Evolutionary conservation across 2,329 filamentous ascomycete genomes (phyloP), one percentile per base, ranked within the genome.

Genomic region (Aspergillus novofumigatus): DNA sequence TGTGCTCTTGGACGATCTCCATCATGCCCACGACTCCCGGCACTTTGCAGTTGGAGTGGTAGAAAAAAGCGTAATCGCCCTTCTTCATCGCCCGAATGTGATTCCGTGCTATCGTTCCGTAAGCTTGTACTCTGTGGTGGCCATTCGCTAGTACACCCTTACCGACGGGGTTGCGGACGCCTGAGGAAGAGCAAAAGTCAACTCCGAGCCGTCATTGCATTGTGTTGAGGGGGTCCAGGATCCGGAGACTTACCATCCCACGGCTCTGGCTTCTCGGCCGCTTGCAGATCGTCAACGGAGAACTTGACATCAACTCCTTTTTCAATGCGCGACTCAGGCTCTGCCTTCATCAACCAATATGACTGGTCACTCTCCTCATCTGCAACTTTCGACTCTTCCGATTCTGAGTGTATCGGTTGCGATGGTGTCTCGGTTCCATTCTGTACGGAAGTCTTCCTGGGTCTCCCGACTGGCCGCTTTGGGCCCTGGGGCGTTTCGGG

Each of bases 1-100:
- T 87, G 63, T 91, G 89, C 70, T 96, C 92, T 62, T 85, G 82
- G 17, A 95, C 92, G 61, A 99, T 89, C 67, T 94, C 89, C 89
- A 96, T 92, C 20, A 88, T 84, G 1, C 92, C 92, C 1, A 88
- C 91, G 50, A 97, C 91, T 2, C 90, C 93, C 0, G 92, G 92
- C 25, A 88, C 84, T 71, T 95, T 96, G 76, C 90, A 94, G 67
- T 94, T 96, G 49, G 90, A 96, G 75, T 97, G 93, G 71, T 97
- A 97, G 78, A 99, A 97, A 77, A 99, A 97, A 26, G 92, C 92
- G 32, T 92, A 81, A 69, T 99, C 94, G 52, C 92, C 92, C 55
- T 87, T 86, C 66, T 90, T 92, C 94, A 99, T 99, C 8, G 86
- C 84, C 29, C 90, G 85, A 77, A 99, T 87, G 71, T 97, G 91